Evolutionary conservation across 495 filamentous ascomycete species (phyloP).

Genomic region (Penicillium dipodomyicola): DNA sequence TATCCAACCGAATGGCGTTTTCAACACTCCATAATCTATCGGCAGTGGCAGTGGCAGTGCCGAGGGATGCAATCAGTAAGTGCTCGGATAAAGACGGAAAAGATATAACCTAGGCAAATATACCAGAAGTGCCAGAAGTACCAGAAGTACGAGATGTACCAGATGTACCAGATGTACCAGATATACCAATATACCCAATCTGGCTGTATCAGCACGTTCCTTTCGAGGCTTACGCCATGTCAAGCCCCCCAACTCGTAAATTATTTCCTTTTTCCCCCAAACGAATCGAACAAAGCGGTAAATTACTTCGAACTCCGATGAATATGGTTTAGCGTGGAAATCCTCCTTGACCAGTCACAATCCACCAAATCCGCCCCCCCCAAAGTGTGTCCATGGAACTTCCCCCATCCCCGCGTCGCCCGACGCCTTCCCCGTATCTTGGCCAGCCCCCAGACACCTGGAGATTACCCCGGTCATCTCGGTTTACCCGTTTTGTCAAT

Average conservation of each 20-base stretch:
- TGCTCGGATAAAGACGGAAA: constrained; percentile 1
- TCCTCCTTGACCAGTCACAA: constrained; percentile 15
- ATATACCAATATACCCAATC: not conserved
- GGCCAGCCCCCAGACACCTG: constrained; percentile 17
- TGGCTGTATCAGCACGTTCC: constrained; percentile 5
- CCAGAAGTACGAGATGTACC: no score
- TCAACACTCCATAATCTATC: not conserved
- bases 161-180: no score
- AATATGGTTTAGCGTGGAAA: not conserved
- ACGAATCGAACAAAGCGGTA: not conserved
- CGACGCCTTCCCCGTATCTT: constrained; percentile 24
- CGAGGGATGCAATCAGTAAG: not conserved
- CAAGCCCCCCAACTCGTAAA: not conserved
- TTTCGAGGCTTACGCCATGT: constrained; percentile 6
- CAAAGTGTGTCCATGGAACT: constrained; percentile 16
- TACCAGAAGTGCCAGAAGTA: no score
- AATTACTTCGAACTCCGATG: not conserved
- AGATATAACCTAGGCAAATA: not conserved
- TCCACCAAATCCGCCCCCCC: constrained; percentile 17
- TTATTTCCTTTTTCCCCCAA: not conserved
- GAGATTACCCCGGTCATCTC: constrained; percentile 9
- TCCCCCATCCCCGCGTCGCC: constrained; percentile 17
- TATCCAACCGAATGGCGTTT: not conserved
- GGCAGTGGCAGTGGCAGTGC: not conserved
- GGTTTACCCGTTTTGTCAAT: constrained; percentile 29